Conservation (phyloP, 2,329 filamentous ascomycete genomes). For the Paraphaeosphaeria minitans region DNA sequence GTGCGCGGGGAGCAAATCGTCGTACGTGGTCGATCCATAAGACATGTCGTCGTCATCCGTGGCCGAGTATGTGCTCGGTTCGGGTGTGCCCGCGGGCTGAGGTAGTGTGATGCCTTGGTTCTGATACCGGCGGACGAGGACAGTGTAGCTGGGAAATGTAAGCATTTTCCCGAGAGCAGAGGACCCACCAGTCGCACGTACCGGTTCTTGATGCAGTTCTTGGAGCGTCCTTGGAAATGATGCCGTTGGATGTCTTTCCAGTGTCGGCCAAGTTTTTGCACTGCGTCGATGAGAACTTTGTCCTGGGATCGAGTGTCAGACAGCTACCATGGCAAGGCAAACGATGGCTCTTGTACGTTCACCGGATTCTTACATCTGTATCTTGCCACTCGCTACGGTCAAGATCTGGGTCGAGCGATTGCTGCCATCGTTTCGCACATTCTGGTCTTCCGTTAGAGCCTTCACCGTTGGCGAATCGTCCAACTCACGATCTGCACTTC, state of each 20-base stretch:
- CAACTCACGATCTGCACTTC: conserved; percentile 49
- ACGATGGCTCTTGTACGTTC: background rate
- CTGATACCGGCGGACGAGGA: conserved; percentile 37
- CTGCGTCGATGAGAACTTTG: conserved; percentile 38
- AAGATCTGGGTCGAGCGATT: conserved; percentile 50
- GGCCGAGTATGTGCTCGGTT: conserved; percentile 24
- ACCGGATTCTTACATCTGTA: conserved; percentile 34
- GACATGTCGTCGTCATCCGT: conserved; percentile 27
- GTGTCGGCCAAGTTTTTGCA: conserved; percentile 40
- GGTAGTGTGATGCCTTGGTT: conserved; percentile 36
- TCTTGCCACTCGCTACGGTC: conserved; percentile 48
- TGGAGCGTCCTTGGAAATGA: conserved; percentile 45
- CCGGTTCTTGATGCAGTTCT: conserved; percentile 49
- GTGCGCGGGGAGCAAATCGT: conserved; percentile 23
- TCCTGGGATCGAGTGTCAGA: conserved; percentile 25
- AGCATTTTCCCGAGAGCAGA: conserved; percentile 1
- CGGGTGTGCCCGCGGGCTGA: conserved; percentile 27
- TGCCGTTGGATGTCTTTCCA: conserved; percentile 47
- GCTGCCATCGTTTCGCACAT: conserved; percentile 56
- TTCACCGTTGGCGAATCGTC: background rate
- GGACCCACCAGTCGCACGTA: conserved; percentile 22
- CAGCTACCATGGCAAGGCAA: conserved; percentile 7
- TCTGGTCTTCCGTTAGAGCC: conserved; percentile 37
- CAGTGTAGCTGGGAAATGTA: conserved; percentile 31
- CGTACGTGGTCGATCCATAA: conserved; percentile 22